Percentiles rank a stretch among this genome's conserved stretches.
Conservation (phyloP, 1,284 basidiomycete genomes). For the Takashimella tepidaria region DNA sequence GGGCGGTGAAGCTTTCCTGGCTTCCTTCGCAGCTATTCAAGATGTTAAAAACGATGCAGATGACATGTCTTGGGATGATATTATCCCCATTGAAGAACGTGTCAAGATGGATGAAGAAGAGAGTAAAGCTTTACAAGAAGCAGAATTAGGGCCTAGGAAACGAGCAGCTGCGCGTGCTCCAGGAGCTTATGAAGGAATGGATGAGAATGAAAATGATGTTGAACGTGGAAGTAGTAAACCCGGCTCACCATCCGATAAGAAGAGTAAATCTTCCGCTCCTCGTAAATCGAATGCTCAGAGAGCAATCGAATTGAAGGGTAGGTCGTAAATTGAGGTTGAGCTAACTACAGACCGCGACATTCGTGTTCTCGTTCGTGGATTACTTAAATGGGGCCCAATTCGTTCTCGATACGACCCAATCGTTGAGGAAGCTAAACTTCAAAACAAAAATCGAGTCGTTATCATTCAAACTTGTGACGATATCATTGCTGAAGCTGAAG, state of each 20-base stretch:
- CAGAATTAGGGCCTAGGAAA: slow-evolving; percentile 59
- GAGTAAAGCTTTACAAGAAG: slow-evolving; percentile 46
- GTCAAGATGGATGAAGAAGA: slow-evolving; percentile 80
- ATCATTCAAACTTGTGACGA: slow-evolving; percentile 89
- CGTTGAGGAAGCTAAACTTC: slow-evolving; percentile 85
- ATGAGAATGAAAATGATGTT: slow-evolving; percentile 65
- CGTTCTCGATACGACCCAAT: slow-evolving; percentile 90
- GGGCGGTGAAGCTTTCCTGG: slow-evolving; percentile 93
- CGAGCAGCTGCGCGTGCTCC: slow-evolving; percentile 67
- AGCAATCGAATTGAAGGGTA: slow-evolving; percentile 82
- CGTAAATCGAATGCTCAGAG: slow-evolving; percentile 71
- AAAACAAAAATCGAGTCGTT: slow-evolving; percentile 90
- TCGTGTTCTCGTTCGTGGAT: slow-evolving; percentile 87
- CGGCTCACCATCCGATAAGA: slow-evolving; percentile 50
- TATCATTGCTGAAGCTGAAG: slow-evolving; percentile 77
- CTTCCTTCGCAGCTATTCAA: slow-evolving; percentile 91
- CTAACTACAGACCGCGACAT: slow-evolving; percentile 71
- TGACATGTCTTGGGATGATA: slow-evolving; percentile 98
- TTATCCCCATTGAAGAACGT: slow-evolving; percentile 91
- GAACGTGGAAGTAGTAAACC: slow-evolving; percentile 50
- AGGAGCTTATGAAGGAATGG: slow-evolving; percentile 82
- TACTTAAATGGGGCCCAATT: slow-evolving; percentile 98
- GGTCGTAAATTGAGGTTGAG: slow-evolving; percentile 10
- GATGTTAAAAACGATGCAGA: slow-evolving; percentile 77
- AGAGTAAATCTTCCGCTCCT: slow-evolving; percentile 33